Evolutionary conservation across 495 filamentous ascomycete genomes (phyloP).

Genomic region (Aspergillus sparsus): DNA sequence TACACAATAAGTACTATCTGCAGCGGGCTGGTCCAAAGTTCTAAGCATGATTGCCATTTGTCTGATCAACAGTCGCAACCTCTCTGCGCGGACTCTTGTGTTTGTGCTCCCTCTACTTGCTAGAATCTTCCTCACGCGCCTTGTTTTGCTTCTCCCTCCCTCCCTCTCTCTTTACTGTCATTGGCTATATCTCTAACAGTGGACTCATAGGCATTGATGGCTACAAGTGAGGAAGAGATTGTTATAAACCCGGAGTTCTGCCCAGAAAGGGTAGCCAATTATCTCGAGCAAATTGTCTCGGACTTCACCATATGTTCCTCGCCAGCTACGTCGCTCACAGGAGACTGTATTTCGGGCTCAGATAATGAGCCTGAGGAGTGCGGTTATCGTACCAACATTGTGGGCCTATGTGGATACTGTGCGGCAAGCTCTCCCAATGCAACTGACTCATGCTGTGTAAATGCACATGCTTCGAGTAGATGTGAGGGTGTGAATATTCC

Average conservation of each 20-base stretch:
- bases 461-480: conserved; percentile 66
- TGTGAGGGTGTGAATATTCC: conserved; percentile 78
- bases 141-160: too few relatives aligned
- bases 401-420: conserved; percentile 88
- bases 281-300: conserved; percentile 77
- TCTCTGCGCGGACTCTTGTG: conserved; percentile 89
- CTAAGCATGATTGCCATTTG: conserved; percentile 68
- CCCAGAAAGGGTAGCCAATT: conserved; percentile 58
- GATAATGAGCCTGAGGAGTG: conserved; percentile 86
- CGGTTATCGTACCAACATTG: conserved; percentile 77
- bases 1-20: conserved; percentile 93
- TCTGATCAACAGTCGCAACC: conserved; percentile 64
- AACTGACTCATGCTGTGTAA: conserved; percentile 93
- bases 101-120: conserved; percentile 44
- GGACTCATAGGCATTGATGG: conserved; percentile 67
- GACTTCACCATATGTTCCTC: conserved; percentile 90
- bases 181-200: conserved; percentile 27
- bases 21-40: conserved; percentile 94
- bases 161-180: neutral
- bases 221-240: conserved; percentile 83
- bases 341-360: conserved; percentile 71
- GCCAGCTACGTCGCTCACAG: conserved; percentile 73
- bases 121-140: too few relatives aligned
- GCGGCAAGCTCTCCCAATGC: conserved; percentile 77
- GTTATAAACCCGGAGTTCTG: conserved; percentile 74